phyloP scores from a whole-genome alignment of 1,284 basidiomycete species.

The Laetiporus sulphureus region DNA sequence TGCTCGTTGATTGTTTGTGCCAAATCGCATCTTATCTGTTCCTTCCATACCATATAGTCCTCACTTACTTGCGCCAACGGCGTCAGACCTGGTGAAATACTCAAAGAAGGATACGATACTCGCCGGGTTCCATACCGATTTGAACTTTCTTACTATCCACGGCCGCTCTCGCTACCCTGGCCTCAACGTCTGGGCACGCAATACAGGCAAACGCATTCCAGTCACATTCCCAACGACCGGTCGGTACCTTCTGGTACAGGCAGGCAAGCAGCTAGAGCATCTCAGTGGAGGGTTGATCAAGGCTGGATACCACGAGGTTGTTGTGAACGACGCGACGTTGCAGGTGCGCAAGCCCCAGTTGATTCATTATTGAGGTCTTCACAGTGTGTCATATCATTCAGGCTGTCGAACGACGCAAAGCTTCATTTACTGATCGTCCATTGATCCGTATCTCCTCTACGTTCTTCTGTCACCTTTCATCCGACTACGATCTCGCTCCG shows the following conservation, averaged over 20 bases:
- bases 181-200: constrained; percentile 86
- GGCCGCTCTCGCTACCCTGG: constrained; percentile 84
- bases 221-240: constrained; percentile 75
- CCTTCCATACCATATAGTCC: constrained; percentile 41
- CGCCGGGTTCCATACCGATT: constrained; percentile 86
- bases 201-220: constrained; percentile 81
- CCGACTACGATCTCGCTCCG: constrained; percentile 69
- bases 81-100: constrained; percentile 79
- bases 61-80: constrained; percentile 86
- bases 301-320: constrained; percentile 91
- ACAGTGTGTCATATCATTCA: constrained; percentile 22
- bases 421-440: constrained; percentile 63
- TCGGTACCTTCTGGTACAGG: constrained; percentile 75
- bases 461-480: constrained; percentile 91
- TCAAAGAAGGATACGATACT: constrained; percentile 74
- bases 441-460: constrained; percentile 89
- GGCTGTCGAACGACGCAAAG: constrained; percentile 60
- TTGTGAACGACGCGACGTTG: constrained; percentile 76
- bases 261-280: constrained; percentile 90
- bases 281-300: constrained; percentile 82
- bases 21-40: constrained; percentile 1
- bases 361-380: background rate
- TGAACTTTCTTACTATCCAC: constrained; percentile 85
- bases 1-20: constrained; percentile 16
- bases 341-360: constrained; percentile 35